phyloP scores from a whole-genome alignment of 257 asterid species.

The Euphrasia confusa region DNA sequence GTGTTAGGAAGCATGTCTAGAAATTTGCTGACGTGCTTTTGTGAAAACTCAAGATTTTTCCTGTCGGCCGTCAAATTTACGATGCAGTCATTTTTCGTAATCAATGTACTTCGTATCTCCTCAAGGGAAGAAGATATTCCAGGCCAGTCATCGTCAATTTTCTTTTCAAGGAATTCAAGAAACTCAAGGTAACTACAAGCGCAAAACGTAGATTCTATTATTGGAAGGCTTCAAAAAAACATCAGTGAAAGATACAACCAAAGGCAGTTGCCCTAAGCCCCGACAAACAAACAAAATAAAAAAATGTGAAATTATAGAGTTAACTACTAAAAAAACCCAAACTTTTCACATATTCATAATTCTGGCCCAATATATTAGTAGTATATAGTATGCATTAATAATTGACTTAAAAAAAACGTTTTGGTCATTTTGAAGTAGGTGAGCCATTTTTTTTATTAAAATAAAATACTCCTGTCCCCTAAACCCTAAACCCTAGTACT shows the following conservation, averaged over 20 bases:
- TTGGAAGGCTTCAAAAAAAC: constrained; percentile 5
- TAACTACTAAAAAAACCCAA: too few relatives aligned
- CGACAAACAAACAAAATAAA: constrained; percentile 1
- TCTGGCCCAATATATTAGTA: too few relatives aligned
- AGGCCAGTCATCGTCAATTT: constrained; percentile 76
- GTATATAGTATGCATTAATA: too few relatives aligned
- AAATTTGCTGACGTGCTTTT: constrained; percentile 67
- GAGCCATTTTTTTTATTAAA: too few relatives aligned
- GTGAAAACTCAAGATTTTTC: constrained; percentile 58
- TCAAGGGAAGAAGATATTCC: constrained; percentile 81
- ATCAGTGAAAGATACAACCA: constrained; percentile 11
- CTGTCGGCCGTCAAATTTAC: constrained; percentile 88
- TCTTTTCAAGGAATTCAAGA: constrained; percentile 68
- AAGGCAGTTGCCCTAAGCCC: constrained; percentile 5
- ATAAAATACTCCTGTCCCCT: too few relatives aligned
- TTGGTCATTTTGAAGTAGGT: too few relatives aligned
- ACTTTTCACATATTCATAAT: too few relatives aligned
- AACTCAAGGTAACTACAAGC: constrained; percentile 85
- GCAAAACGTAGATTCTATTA: constrained; percentile 10
- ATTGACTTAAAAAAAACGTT: too few relatives aligned
- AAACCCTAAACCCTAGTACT: too few relatives aligned
- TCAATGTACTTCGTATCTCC: constrained; percentile 74
- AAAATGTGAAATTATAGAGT: neutral
- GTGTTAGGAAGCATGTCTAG: constrained; percentile 83
- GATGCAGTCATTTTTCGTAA: constrained; percentile 77